Base-by-base conservation (phyloP, 495 filamentous ascomycete genomes). In the Penicillium pancosmium region DNA sequence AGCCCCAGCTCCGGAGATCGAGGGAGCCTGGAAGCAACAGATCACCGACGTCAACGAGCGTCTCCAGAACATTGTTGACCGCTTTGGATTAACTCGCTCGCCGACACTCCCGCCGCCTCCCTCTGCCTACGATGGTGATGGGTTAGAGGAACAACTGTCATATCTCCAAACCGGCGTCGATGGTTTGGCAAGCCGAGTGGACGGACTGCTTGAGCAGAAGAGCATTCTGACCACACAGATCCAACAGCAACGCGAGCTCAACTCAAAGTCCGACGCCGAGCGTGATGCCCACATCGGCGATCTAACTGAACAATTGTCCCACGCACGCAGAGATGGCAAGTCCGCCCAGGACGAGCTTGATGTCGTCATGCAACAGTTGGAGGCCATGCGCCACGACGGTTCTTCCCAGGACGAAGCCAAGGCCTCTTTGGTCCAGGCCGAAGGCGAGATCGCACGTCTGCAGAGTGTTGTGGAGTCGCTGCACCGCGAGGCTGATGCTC, bases 241-340 rank as follows among this genome's bases (percentile, higher is more conserved):
- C 63, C 91, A 95, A 73, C 91, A 96, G 68, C 92, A 97, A 72
- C 87, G 91, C 41, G 91, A 94, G 65, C 82, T 96, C 51, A 94
- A 92, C 68, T 90, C 75, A 62, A 82, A 84, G 65, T 86, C 83
- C 0, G 83, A 86, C 58, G 75, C 77, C 0, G 75, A 85, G 59
- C 80, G 82, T 47, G 84, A 86, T 60, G 77, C 78, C 6, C 77
- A 82, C 46, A 75, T 84, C 41, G 77, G 70, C 31, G 78, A 81
- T 23, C 58, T 83, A 48, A 75, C 75, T 25, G 79, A 80, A 79
- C 74, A 82, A 63, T 58, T 82, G 46, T 56, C 80, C 53, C 71
- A 77, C 38, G 58, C 61, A 7, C 80, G 73, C 50, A 69, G 68
- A 25, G 75, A 80, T 50, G 52, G 61, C 40, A 70, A 79, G 55